Base-by-base conservation (phyloP, 2,329 filamentous ascomycete genomes). In the Colletotrichum sp. region DNA sequence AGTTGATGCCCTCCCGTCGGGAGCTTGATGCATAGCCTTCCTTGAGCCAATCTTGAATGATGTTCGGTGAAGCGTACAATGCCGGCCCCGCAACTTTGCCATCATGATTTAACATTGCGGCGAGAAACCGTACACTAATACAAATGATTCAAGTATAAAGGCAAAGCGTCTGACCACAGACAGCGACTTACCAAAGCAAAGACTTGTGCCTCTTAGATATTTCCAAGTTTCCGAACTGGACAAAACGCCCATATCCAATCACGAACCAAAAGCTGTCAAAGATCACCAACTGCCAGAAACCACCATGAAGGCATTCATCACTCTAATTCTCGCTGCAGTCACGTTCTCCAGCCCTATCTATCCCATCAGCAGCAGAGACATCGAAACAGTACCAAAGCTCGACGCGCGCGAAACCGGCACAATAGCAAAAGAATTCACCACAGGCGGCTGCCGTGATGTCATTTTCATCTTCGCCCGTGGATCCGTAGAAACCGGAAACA, bases 391-490 rank as follows among this genome's bases (percentile, higher is more conserved):
- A 58, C 33, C 43, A 3, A 54, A 27, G 36, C 29, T 68, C 15
- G 11, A 47, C 7, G 36, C 21, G 11, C 57, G 43, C 55, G 27
- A 43, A 16, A 72, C 70, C 11, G 70, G 65, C 15, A 24, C 11
- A 2, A 29, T 27, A 3, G 16, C 65, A 27, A 63, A 72, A 15
- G 70, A 72, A 29, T 72, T 69, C 57, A 58, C 70, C 2, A 24
- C 5, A 27, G 57, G 66, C 13, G 70, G 70, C n/a, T 66, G 61
- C 43, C 74, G 70, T 59, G 66, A 64, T 16, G 81, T 80, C 61
- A 84, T 85, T 75, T 81, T 85, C 76, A 81, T 85, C 78, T 85
- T 78, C 69, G 84, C 84, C 59, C 81, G 84, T 15, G 84, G 79
- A 38, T 83, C 84, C 4, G 81, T 79, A 16, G 84, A 85, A 74